These are phyloP conservation scores for Colletotrichum sojae DNA, from an alignment of 2,329 filamentous ascomycete genomes.

Conservation along the genomic window DNA sequence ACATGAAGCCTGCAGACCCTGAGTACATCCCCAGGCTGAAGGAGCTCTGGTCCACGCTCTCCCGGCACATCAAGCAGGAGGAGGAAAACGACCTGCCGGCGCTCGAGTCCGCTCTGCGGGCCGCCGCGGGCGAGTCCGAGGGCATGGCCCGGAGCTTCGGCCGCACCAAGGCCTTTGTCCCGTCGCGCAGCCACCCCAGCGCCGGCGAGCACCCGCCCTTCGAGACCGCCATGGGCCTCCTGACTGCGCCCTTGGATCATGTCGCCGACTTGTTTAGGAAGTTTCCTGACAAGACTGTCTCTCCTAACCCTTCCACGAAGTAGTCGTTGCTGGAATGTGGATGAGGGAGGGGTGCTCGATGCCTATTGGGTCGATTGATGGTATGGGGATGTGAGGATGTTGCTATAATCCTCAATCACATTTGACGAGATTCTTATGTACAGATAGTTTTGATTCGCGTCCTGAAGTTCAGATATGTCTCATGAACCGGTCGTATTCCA, in stretches of 20 bases:
- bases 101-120: conserved; percentile 58
- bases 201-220: conserved; percentile 67
- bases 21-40: conserved; percentile 61
- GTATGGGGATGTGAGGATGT: too few species aligned
- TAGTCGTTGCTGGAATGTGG: too few species aligned
- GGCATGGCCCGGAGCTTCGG: conserved; percentile 59
- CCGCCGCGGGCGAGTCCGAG: conserved; percentile 48
- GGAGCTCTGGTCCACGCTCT: conserved; percentile 58
- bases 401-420: too few species aligned
- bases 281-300: conserved; percentile 56
- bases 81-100: conserved; percentile 63
- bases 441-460: too few species aligned
- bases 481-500: too few species aligned
- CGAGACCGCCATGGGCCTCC: conserved; percentile 66
- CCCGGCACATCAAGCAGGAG: conserved; percentile 64
- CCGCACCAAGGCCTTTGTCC: conserved; percentile 68
- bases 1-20: conserved; percentile 54
- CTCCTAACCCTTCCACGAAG: too few species aligned
- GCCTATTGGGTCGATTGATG: too few species aligned
- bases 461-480: too few species aligned
- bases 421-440: too few species aligned
- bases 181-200: conserved; percentile 65
- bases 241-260: conserved; percentile 70
- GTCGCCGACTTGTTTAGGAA: conserved; percentile 68
- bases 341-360: too few species aligned